phyloP scores from a whole-genome alignment of 2,329 filamentous ascomycete species.

The Colletotrichum karsti region DNA sequence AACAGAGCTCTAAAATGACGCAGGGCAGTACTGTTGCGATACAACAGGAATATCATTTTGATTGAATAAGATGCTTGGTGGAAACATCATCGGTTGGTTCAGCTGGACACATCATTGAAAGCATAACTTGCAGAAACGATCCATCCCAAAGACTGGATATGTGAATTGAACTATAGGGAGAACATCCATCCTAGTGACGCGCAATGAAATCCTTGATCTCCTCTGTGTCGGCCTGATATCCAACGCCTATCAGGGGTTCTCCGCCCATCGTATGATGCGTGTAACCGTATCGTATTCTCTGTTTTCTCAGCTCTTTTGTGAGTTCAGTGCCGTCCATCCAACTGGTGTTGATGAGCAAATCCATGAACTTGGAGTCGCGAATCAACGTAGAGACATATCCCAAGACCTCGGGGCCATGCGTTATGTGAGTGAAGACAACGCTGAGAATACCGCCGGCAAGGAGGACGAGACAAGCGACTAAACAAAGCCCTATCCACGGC shows the following conservation, averaged over 20 bases:
- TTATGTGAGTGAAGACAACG: neutral
- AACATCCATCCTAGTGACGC: neutral
- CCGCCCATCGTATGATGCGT: neutral
- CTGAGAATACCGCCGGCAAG: neutral
- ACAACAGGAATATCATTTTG: too few relatives aligned
- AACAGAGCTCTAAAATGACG: too few relatives aligned
- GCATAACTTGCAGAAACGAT: too few relatives aligned
- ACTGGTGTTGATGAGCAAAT: neutral
- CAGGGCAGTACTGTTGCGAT: too few relatives aligned
- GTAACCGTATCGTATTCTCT: neutral
- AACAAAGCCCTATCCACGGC: neutral
- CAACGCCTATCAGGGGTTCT: neutral
- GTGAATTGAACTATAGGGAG: too few relatives aligned
- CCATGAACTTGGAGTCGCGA: neutral
- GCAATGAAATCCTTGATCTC: neutral
- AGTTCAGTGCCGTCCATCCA: neutral
- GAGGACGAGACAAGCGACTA: neutral
- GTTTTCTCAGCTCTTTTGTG: neutral
- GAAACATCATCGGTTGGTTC: too few relatives aligned
- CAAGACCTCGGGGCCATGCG: neutral
- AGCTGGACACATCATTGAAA: too few relatives aligned
- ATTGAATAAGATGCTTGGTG: too few relatives aligned
- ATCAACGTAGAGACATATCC: neutral
- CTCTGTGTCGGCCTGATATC: neutral
- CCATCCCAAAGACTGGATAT: too few relatives aligned